Conservation (phyloP, 2,329 filamentous ascomycete genomes). For the Fonsecaea nubica region DNA sequence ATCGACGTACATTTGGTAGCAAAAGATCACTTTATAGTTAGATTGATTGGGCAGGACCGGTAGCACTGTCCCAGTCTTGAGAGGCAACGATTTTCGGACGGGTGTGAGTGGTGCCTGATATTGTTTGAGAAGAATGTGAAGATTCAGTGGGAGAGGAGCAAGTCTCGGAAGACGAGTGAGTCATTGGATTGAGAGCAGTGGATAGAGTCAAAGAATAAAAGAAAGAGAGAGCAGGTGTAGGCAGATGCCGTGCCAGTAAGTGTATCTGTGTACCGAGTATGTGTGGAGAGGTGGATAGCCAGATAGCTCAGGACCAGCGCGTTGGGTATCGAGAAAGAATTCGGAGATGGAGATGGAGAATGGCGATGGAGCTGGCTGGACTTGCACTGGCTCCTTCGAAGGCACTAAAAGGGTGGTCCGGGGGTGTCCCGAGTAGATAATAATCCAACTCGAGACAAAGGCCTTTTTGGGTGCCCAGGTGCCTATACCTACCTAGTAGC, state of each 20-base stretch:
- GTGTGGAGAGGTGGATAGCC: too few relatives aligned
- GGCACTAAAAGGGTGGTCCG: too few relatives aligned
- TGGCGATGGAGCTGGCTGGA: too few relatives aligned
- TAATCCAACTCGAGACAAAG: too few relatives aligned
- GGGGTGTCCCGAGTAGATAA: too few relatives aligned
- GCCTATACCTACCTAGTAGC: too few relatives aligned
- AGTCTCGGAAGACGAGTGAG: not conserved
- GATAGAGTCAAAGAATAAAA: not conserved
- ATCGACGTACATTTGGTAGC: conserved; percentile 25
- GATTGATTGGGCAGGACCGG: conserved; percentile 22
- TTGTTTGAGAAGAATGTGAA: not conserved
- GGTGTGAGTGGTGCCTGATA: not conserved
- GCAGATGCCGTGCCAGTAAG: not conserved
- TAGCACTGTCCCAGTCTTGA: conserved; percentile 7
- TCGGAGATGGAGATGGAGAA: too few relatives aligned
- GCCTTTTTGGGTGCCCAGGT: too few relatives aligned
- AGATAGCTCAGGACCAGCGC: too few relatives aligned
- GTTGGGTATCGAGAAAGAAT: not conserved
- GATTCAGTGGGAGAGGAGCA: not conserved
- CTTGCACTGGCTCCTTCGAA: not conserved
- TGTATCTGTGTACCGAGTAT: not conserved
- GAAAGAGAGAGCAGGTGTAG: not conserved
- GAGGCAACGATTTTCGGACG: conserved; percentile 20
- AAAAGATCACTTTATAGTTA: conserved; percentile 5
- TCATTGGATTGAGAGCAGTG: not conserved